Percentiles rank a stretch among this genome's conserved stretches.
These are phyloP conservation scores for Acmispon strigosus DNA, from an alignment of 306 rosid genomes.

Conservation along the genomic window DNA sequence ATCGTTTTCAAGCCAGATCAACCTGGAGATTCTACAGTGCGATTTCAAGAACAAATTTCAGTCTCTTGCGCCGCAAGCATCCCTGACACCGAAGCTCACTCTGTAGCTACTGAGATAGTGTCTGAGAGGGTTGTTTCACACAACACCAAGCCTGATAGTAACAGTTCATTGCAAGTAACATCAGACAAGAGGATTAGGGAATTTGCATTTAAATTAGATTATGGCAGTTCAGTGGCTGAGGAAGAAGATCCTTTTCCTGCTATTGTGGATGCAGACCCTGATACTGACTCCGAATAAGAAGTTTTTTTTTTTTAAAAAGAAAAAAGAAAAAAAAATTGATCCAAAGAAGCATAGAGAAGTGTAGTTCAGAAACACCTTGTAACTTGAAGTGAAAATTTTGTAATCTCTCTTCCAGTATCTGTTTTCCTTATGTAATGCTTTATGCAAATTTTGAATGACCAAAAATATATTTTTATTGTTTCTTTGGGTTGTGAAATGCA, in stretches of 20 bases:
- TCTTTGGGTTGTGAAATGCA: no score
- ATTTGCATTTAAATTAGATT: conserved; percentile 7
- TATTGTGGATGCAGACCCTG: conserved; percentile 61
- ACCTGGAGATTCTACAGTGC: conserved; percentile 7
- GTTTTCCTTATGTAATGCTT: conserved; percentile 1
- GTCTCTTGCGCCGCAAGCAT: conserved; percentile 3
- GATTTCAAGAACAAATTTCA: conserved; percentile 29
- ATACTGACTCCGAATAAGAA: conserved; percentile 47
- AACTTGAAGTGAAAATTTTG: not conserved
- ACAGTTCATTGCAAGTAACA: conserved; percentile 3
- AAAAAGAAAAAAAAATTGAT: no score
- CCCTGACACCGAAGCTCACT: conserved; percentile 10
- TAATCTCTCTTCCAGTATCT: not conserved
- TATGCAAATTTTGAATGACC: conserved; percentile 5
- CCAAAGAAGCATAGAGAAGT: not conserved
- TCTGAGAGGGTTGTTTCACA: conserved; percentile 24
- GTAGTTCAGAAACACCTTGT: not conserved
- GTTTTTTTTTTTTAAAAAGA: not conserved
- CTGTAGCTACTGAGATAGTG: conserved; percentile 6
- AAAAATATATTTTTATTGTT: no score
- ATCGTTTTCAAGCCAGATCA: conserved; percentile 17
- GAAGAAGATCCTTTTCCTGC: conserved; percentile 58
- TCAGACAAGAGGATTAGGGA: conserved; percentile 17
- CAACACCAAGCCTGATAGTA: conserved; percentile 14
- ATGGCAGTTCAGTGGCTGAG: conserved; percentile 18